Conservation (phyloP, 2,329 filamentous ascomycete genomes). For the Cladosporium halotolerans region DNA sequence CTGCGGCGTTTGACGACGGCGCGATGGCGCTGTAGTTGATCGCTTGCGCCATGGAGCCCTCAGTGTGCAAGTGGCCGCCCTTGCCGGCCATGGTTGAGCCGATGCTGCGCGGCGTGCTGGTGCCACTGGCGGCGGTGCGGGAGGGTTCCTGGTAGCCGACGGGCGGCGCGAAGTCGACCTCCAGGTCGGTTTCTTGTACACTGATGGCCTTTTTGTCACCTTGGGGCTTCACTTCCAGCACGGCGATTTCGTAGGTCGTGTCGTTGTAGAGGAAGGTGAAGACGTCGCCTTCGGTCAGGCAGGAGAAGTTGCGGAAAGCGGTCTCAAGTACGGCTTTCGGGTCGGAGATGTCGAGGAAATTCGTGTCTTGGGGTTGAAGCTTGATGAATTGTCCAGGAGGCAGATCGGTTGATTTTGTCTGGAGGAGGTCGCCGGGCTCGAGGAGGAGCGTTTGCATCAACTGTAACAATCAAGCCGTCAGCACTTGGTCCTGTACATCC, state of each 20-base stretch:
- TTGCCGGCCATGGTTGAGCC: constrained; percentile 46
- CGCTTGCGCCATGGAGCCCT: constrained; percentile 93
- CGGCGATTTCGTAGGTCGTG: constrained; percentile 84
- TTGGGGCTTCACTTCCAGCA: constrained; percentile 85
- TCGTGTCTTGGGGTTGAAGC: constrained; percentile 85
- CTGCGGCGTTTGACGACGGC: constrained; percentile 63
- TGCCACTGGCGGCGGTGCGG: constrained; percentile 59
- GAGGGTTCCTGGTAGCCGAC: constrained; percentile 90
- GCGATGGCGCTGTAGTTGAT: constrained; percentile 94
- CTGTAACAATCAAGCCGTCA: constrained; percentile 31
- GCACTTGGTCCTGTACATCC: constrained; percentile 14
- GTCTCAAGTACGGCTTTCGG: constrained; percentile 96
- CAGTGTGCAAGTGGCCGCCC: constrained; percentile 70
- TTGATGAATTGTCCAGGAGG: constrained; percentile 90
- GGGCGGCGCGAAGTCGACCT: constrained; percentile 90
- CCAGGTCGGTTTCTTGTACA: constrained; percentile 92
- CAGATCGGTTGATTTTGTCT: constrained; percentile 90
- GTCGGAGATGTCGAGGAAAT: constrained; percentile 94
- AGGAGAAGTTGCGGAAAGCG: constrained; percentile 91
- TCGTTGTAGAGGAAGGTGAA: constrained; percentile 98
- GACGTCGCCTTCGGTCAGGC: constrained; percentile 84
- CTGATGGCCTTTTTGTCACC: constrained; percentile 78
- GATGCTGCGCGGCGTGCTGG: constrained; percentile 70
- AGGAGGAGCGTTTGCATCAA: constrained; percentile 89
- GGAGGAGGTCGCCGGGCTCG: constrained; percentile 87